Evolutionary conservation across 2,329 filamentous ascomycete species (phyloP).

Genomic region (Clonostachys solani): DNA sequence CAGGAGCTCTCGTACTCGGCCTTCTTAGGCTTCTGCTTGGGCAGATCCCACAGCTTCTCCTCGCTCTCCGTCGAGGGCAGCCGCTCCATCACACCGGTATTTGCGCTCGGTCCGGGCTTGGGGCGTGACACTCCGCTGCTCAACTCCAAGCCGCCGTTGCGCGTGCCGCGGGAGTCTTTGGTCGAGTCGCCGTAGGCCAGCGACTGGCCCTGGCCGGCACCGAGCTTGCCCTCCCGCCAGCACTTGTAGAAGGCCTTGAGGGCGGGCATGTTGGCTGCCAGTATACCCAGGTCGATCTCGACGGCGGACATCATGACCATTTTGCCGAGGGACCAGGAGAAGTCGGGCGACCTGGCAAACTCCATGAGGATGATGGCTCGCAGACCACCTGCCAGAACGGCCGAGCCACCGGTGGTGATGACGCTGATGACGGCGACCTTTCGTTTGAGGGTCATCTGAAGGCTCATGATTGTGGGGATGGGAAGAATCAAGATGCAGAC

Average conservation of each 20-base stretch:
- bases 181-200: not conserved
- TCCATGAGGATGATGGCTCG: constrained; percentile 1
- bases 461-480: not conserved
- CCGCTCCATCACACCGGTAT: not conserved
- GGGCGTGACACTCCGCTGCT: not conserved
- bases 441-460: not conserved
- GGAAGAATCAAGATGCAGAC: constrained; percentile 1
- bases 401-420: constrained; percentile 1
- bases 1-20: not conserved
- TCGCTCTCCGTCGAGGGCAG: constrained; percentile 1
- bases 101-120: not conserved
- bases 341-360: constrained; percentile 1
- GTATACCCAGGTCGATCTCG: constrained; percentile 2
- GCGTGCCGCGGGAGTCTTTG: not conserved
- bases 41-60: constrained; percentile 1
- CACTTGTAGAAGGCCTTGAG: constrained; percentile 1
- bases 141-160: not conserved
- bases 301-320: constrained; percentile 2
- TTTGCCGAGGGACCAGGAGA: constrained; percentile 2
- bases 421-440: not conserved
- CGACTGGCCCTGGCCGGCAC: not conserved
- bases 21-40: not conserved
- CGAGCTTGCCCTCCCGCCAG: not conserved
- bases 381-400: constrained; percentile 1
- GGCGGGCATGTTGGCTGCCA: constrained; percentile 1